phyloP scores from a whole-genome alignment of 2,329 filamentous ascomycete genomes.

The Lomentospora prolificans region DNA sequence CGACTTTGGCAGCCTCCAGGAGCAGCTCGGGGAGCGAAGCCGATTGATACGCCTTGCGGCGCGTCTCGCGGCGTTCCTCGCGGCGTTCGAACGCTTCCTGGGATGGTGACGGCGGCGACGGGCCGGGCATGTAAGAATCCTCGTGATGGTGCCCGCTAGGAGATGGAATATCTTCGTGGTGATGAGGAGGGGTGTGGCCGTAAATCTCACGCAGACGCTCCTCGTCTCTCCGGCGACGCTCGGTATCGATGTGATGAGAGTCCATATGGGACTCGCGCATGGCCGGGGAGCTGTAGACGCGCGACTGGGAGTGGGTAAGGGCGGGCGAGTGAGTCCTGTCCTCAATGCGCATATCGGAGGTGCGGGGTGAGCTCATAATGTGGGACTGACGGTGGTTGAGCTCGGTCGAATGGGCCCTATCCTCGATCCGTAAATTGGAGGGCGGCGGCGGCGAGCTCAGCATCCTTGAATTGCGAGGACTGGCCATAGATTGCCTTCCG shows the following conservation, averaged over 20 bases:
- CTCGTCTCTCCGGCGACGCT: slow-evolving; percentile 33
- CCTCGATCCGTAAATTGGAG: neutral
- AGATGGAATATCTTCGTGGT: slow-evolving; percentile 4
- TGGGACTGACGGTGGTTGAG: neutral
- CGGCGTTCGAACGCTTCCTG: slow-evolving; percentile 20
- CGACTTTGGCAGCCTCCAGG: slow-evolving; percentile 40
- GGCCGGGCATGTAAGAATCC: slow-evolving; percentile 4
- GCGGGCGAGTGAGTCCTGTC: slow-evolving; percentile 1
- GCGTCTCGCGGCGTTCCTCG: slow-evolving; percentile 17
- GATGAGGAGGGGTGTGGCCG: slow-evolving; percentile 22
- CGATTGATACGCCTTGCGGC: slow-evolving; percentile 21
- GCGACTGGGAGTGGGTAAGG: neutral
- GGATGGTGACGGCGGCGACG: slow-evolving; percentile 14
- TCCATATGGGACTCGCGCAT: slow-evolving; percentile 11
- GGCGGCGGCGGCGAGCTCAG: neutral
- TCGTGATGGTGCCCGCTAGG: slow-evolving; percentile 4
- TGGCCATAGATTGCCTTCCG: neutral
- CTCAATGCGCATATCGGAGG: slow-evolving; percentile 10
- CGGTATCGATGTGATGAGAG: slow-evolving; percentile 16
- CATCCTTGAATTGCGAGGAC: neutral
- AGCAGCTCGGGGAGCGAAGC: slow-evolving; percentile 45
- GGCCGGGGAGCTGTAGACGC: slow-evolving; percentile 10
- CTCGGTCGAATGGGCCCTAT: neutral
- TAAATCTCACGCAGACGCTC: slow-evolving; percentile 46
- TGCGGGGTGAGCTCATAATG: neutral